Evolutionary conservation across 352 stramenopile genomes (phyloP).

Genomic region (Phytopythium cucurbitacearum): DNA sequence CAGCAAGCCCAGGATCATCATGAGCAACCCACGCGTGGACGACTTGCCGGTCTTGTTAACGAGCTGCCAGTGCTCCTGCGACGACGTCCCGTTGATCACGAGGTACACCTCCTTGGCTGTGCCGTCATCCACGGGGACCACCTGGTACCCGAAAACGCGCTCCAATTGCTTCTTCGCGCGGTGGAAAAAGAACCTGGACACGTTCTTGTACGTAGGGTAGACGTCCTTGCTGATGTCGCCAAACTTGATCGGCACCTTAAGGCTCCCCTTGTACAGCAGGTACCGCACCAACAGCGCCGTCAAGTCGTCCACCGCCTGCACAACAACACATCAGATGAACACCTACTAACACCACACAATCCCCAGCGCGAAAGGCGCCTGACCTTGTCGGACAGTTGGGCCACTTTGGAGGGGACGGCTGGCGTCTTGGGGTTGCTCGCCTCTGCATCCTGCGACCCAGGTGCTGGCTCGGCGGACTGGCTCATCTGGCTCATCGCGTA

Average conservation of each 20-base stretch:
- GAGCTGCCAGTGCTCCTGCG: conserved; percentile 66
- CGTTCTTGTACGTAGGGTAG: conserved; percentile 75
- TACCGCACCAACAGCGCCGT: conserved; percentile 76
- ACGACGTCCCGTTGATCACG: conserved; percentile 65
- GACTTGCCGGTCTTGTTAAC: conserved; percentile 76
- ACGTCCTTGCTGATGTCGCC: conserved; percentile 82
- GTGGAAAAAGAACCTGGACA: conserved; percentile 77
- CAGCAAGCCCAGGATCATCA: conserved; percentile 79
- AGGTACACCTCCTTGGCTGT: conserved; percentile 70
- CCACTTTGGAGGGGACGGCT: conserved; percentile 33
- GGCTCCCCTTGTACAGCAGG: conserved; percentile 79
- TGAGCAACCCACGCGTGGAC: conserved; percentile 59
- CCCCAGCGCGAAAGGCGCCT: background rate
- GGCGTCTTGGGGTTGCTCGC: conserved; percentile 28
- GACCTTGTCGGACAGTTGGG: conserved; percentile 53
- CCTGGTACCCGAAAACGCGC: conserved; percentile 69
- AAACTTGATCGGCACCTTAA: conserved; percentile 79
- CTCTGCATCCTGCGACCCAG: conserved; percentile 27
- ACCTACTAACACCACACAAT: conserved; percentile 3
- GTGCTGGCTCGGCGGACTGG: conserved; percentile 19
- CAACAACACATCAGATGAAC: conserved; percentile 1
- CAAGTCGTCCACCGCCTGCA: conserved; percentile 62
- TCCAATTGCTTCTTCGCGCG: conserved; percentile 76
- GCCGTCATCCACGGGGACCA: conserved; percentile 66
- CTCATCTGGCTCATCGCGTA: conserved; percentile 53